Evolutionary conservation across 805 yeast genomes (phyloP), one percentile per base, ranked within the genome.

Genomic region (Candida taoyuanica): DNA sequence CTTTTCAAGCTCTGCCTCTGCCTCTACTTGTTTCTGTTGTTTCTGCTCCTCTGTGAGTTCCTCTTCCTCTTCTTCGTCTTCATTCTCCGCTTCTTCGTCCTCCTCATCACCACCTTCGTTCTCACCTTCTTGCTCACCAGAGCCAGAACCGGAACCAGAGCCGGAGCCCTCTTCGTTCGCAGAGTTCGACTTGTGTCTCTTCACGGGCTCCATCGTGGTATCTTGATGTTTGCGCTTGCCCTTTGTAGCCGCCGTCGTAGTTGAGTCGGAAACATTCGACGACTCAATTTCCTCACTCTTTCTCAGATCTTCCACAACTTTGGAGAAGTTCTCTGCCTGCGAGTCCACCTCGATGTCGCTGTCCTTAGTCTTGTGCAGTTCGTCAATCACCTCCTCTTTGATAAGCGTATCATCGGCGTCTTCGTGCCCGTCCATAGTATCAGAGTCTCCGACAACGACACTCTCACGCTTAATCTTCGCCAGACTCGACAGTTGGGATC

Each of bases 401-500:
- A 50, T 49, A 7, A 52, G 37, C 13, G 54, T 47, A 32, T 51
- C 37, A 42, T 52, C 43, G 3, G 39, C 45, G 2, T 19, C 44
- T 3, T 36, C 41, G 14, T 53, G 52, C 3, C 45, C 52, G 19
- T 53, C 52, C 18, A 50, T 40, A 12, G 55, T 34, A 20, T 42
- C 53, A 14, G 54, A 56, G 14, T 47, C 46, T 21, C 27, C 39
- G 32, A 12, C 43, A 41, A 37, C 48, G 13, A 40, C 33, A 4
- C n/a, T 43, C 21, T 47, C 31, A 9, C 26, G 31, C 16, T 31
- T 36, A 17, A 16, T 14, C 41, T 36, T 52, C 28, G 73, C 73
- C 47, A 70, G 55, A 39, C 59, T 69, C 19, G 69, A 63, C 44
- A 71, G 60, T 51, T 65, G 58, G 7, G 73, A 65, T 30, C 48